phyloP scores from a whole-genome alignment of 805 yeast genomes.

The Diddensiella transvaalensis region DNA sequence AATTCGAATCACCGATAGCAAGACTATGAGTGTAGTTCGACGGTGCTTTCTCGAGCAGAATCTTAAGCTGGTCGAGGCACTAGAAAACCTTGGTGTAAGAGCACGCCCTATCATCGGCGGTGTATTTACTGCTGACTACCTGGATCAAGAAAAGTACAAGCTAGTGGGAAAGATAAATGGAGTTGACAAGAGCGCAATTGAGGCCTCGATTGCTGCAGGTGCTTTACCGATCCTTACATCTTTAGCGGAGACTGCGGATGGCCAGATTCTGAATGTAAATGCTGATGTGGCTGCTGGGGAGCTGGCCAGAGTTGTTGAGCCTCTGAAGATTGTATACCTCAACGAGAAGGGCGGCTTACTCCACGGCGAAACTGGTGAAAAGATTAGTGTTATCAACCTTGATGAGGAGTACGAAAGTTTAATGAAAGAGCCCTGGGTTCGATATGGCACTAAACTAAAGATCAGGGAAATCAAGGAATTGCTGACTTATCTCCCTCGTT shows the following conservation, averaged over 20 bases:
- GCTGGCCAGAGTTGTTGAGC: slow-evolving; percentile 93
- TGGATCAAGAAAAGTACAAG: slow-evolving; percentile 86
- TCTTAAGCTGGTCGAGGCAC: slow-evolving; percentile 88
- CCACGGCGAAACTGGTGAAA: slow-evolving; percentile 88
- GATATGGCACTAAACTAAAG: slow-evolving; percentile 96
- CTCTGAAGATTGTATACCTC: slow-evolving; percentile 91
- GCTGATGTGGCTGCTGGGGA: slow-evolving; percentile 99
- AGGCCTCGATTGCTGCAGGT: slow-evolving; percentile 93
- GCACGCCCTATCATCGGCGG: slow-evolving; percentile 99
- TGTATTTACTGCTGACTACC: slow-evolving; percentile 88
- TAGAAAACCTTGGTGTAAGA: slow-evolving; percentile 93
- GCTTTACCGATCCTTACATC: slow-evolving; percentile 96
- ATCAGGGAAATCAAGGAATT: slow-evolving; percentile 95
- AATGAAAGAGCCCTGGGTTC: slow-evolving; percentile 95
- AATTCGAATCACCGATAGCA: slow-evolving; percentile 89
- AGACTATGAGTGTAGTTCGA: slow-evolving; percentile 95
- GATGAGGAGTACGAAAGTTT: slow-evolving; percentile 94
- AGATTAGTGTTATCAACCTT: slow-evolving; percentile 81
- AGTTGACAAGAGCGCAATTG: slow-evolving; percentile 86
- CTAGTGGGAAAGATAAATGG: slow-evolving; percentile 86
- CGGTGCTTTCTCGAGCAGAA: slow-evolving; percentile 94
- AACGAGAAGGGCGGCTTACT: slow-evolving; percentile 97
- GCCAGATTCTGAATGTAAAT: slow-evolving; percentile 94
- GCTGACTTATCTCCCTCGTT: slow-evolving; percentile 89
- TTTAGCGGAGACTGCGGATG: slow-evolving; percentile 92